Conservation (phyloP, 805 yeast species). For the Kazachstania taianensis region DNA sequence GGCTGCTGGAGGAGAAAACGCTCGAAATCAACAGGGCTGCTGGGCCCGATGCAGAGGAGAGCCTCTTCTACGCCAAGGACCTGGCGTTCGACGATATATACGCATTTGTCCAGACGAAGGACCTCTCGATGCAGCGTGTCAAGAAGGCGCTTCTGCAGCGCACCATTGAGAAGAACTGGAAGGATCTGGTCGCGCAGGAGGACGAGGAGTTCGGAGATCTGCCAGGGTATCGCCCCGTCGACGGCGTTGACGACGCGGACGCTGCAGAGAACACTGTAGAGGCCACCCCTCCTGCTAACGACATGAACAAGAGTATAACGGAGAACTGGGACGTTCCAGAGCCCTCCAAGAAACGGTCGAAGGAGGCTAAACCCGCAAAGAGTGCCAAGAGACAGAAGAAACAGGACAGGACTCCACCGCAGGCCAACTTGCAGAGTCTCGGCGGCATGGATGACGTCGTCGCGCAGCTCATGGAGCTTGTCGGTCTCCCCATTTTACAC, state of each 20-base stretch:
- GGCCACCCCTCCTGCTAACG: constrained; percentile 33
- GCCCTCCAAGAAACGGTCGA: constrained; percentile 41
- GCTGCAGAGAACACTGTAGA: constrained; percentile 29
- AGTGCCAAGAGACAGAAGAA: constrained; percentile 35
- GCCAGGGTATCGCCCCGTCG: constrained; percentile 15
- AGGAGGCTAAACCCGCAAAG: constrained; percentile 28
- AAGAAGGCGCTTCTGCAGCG: constrained; percentile 56
- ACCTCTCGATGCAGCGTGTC: constrained; percentile 55
- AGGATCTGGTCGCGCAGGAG: constrained; percentile 50
- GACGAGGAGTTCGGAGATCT: constrained; percentile 37
- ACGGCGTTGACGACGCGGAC: constrained; percentile 21
- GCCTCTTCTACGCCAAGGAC: constrained; percentile 53
- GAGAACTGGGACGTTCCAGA: constrained; percentile 47
- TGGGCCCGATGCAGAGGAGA: constrained; percentile 18
- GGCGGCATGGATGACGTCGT: constrained; percentile 90
- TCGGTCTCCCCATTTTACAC: constrained; percentile 85
- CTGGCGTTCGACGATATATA: constrained; percentile 41
- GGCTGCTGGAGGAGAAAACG: constrained; percentile 51
- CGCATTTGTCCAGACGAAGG: constrained; percentile 53
- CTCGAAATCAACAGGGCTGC: constrained; percentile 15
- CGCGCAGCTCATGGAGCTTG: constrained; percentile 76
- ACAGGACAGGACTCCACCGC: constrained; percentile 65
- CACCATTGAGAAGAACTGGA: constrained; percentile 51
- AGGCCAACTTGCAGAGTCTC: constrained; percentile 53
- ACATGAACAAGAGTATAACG: constrained; percentile 68